These are phyloP conservation scores for Strobilomyces echinocephalus DNA, from an alignment of 768 basidiomycete genomes.

Conservation along the genomic window DNA sequence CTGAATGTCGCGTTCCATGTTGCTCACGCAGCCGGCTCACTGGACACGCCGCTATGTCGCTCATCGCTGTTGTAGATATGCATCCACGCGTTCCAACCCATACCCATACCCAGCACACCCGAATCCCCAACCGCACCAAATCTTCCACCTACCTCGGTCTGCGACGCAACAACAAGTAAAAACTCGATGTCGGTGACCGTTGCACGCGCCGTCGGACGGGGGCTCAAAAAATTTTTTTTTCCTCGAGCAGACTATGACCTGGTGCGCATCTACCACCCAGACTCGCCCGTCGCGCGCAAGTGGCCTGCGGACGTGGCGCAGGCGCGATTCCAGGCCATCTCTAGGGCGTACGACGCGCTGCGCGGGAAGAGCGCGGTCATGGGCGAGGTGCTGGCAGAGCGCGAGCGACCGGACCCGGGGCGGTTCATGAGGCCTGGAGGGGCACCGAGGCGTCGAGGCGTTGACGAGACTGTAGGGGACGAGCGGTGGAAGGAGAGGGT, in stretches of 20 bases:
- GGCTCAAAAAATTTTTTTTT: not conserved
- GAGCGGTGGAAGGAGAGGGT: slow-evolving; percentile 66
- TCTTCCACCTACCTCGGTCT: slow-evolving; percentile 54
- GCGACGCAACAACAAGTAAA: slow-evolving; percentile 54
- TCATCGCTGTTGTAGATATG: slow-evolving; percentile 12
- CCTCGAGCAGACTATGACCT: slow-evolving; percentile 63
- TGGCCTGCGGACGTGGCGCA: slow-evolving; percentile 49
- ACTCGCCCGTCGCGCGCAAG: slow-evolving; percentile 45
- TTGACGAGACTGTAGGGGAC: slow-evolving; percentile 42
- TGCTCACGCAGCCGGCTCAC: slow-evolving; percentile 3
- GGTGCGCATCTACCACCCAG: slow-evolving; percentile 75
- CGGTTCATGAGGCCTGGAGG: slow-evolving; percentile 37
- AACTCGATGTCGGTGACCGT: slow-evolving; percentile 45
- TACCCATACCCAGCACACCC: slow-evolving; percentile 49
- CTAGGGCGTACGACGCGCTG: slow-evolving; percentile 61
- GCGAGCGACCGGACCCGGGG: slow-evolving; percentile 32
- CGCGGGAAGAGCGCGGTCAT: slow-evolving; percentile 40
- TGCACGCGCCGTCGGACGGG: not conserved
- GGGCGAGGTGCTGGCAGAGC: slow-evolving; percentile 12
- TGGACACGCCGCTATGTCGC: slow-evolving; percentile 2
- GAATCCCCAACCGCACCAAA: slow-evolving; percentile 57
- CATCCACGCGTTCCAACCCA: slow-evolving; percentile 24
- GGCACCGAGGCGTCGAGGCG: slow-evolving; percentile 38
- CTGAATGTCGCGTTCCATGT: slow-evolving; percentile 5
- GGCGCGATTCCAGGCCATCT: slow-evolving; percentile 64